These are phyloP conservation scores for Phyllosticta citriasiana DNA, from an alignment of 2,329 filamentous ascomycete genomes.

Conservation along the genomic window DNA sequence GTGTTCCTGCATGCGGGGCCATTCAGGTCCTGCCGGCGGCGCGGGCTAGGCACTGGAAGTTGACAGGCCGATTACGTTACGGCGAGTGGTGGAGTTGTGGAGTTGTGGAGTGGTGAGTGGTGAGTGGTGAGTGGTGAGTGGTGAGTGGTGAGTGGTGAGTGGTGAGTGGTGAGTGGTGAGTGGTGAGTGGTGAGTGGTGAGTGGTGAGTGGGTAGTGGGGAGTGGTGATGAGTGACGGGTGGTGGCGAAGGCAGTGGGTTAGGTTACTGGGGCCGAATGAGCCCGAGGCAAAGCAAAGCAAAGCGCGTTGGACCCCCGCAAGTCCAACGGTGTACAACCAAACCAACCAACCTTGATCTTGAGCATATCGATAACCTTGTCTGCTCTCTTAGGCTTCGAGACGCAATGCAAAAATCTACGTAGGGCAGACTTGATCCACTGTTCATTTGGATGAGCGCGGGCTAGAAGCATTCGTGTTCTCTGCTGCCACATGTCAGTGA, in stretches of 20 bases:
- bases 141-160: too few species aligned
- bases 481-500: neutral
- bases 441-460: neutral
- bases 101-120: neutral
- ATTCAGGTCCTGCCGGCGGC: neutral
- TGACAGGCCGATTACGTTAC: too few species aligned
- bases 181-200: too few species aligned
- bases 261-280: too few species aligned
- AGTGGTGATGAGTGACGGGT: too few species aligned
- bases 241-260: too few species aligned
- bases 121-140: neutral
- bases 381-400: neutral
- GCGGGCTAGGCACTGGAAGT: neutral
- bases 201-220: too few species aligned
- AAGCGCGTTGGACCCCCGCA: neutral
- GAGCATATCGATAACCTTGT: neutral
- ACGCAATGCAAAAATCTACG: neutral
- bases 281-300: neutral
- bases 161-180: too few species aligned
- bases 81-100: neutral
- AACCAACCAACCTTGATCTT: too few species aligned
- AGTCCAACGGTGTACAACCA: neutral
- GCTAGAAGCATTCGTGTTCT: neutral
- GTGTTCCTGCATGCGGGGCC: neutral
- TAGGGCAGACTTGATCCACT: neutral